phyloP scores from a whole-genome alignment of 2,329 filamentous ascomycete genomes.

The Colletotrichum truncatum region DNA sequence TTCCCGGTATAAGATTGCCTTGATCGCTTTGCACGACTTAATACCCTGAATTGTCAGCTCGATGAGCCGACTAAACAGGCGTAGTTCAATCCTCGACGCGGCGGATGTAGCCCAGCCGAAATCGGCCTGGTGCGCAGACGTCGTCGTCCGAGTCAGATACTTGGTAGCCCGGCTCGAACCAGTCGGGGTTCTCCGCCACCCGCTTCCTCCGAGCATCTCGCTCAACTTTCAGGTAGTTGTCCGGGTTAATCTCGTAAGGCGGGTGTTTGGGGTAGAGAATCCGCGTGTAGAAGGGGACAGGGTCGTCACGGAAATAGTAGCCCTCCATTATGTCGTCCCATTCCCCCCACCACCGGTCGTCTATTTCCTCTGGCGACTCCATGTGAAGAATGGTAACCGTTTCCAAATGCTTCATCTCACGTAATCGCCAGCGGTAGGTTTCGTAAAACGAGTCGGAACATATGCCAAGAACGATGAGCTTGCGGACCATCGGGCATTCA shows the following conservation, averaged over 20 bases:
- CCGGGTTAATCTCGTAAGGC: constrained; percentile 5
- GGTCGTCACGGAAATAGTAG: neutral
- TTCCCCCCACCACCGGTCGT: neutral
- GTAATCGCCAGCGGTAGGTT: neutral
- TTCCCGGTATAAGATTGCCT: too few relatives aligned
- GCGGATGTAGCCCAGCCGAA: neutral
- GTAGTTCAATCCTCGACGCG: neutral
- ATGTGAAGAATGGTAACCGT: neutral
- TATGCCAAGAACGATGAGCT: neutral
- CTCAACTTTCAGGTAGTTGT: neutral
- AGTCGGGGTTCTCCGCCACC: neutral
- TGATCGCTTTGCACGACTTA: too few relatives aligned
- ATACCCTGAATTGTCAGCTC: neutral
- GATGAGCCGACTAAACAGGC: too few relatives aligned
- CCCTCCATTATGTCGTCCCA: neutral
- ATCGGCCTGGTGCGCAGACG: neutral
- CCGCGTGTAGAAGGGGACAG: neutral
- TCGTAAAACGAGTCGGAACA: neutral
- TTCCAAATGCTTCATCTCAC: neutral
- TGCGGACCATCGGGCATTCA: neutral
- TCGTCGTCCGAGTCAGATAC: neutral
- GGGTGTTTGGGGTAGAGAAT: neutral
- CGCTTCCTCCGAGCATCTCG: neutral
- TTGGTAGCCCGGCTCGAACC: neutral
- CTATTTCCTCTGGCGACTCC: neutral